These are phyloP conservation scores for Eudorina sp. DNA, from an alignment of 139 green algal species.

Conservation along the genomic window DNA sequence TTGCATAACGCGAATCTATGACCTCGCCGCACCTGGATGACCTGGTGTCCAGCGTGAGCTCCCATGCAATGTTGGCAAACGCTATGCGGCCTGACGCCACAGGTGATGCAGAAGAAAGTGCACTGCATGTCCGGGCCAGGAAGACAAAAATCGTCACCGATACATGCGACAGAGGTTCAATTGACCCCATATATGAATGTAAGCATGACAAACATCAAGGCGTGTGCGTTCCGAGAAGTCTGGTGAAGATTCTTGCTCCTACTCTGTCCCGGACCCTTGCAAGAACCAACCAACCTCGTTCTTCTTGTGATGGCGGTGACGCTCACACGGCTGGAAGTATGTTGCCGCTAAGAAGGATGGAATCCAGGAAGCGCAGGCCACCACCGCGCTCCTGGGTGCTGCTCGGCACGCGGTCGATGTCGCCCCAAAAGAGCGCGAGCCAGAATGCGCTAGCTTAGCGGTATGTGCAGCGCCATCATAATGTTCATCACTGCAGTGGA, in stretches of 20 bases:
- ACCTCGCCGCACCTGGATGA: conserved; percentile 55
- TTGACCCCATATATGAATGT: too few relatives aligned
- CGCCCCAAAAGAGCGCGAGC: background rate
- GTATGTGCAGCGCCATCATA: background rate
- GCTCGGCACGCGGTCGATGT: background rate
- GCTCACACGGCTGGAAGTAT: conserved; percentile 41
- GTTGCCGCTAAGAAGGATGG: background rate
- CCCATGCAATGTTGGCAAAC: conserved; percentile 69
- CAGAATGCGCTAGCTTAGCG: background rate
- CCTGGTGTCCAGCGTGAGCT: conserved; percentile 58
- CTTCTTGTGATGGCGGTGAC: conserved; percentile 31
- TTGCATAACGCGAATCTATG: background rate
- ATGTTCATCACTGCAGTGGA: background rate
- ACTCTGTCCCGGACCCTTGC: too few relatives aligned
- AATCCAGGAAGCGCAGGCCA: conserved; percentile 10
- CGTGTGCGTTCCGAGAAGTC: too few relatives aligned
- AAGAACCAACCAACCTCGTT: conserved; percentile 38
- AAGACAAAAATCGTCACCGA: too few relatives aligned
- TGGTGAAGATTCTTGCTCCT: too few relatives aligned
- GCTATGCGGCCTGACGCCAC: conserved; percentile 5
- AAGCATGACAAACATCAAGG: too few relatives aligned
- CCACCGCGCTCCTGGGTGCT: background rate
- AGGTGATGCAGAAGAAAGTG: conserved; percentile 70
- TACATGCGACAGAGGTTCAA: too few relatives aligned
- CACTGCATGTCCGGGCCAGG: conserved; percentile 38